phyloP scores from a whole-genome alignment of 257 asterid genomes.

The Phtheirospermum japonicum region DNA sequence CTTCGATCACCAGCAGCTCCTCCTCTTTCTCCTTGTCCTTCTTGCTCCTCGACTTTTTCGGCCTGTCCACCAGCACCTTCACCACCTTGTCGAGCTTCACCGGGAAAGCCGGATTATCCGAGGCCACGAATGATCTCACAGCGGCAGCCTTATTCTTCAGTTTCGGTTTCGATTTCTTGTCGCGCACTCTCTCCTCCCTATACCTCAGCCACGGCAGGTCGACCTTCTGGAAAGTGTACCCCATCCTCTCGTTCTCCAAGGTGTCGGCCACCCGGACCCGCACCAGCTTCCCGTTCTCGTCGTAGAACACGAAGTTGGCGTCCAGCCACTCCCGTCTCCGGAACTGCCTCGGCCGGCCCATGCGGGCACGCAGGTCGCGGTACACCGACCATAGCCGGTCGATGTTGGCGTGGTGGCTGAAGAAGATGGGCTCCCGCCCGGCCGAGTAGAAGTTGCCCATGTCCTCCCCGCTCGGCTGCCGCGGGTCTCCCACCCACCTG shows the following conservation, averaged over 20 bases:
- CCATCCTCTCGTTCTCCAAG: conserved; percentile 34
- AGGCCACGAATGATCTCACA: too few relatives aligned
- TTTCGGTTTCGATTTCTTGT: conserved; percentile 30
- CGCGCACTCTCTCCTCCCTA: conserved; percentile 31
- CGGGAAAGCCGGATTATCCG: conserved; percentile 30
- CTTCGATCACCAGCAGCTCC: conserved; percentile 41
- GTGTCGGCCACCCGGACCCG: conserved; percentile 35
- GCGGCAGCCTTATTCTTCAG: too few relatives aligned
- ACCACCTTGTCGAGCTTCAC: conserved; percentile 39
- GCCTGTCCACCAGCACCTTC: conserved; percentile 42
- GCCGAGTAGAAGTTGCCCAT: conserved; percentile 51
- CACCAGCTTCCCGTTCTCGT: conserved; percentile 41
- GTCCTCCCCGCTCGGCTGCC: conserved; percentile 34
- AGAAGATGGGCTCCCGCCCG: conserved; percentile 39
- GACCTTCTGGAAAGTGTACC: conserved; percentile 34
- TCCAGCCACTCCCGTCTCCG: conserved; percentile 36
- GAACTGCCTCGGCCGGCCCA: conserved; percentile 32
- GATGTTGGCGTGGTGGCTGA: conserved; percentile 40
- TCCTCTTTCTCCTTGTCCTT: conserved; percentile 36
- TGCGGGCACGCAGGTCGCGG: conserved; percentile 29
- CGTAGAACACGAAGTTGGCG: conserved; percentile 40
- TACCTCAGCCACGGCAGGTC: conserved; percentile 42
- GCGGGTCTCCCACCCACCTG: conserved; percentile 41
- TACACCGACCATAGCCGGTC: conserved; percentile 50
- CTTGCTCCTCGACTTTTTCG: conserved; percentile 36